These are phyloP conservation scores for Scutellaria minor DNA, from an alignment of 257 asterid genomes.

Conservation along the genomic window DNA sequence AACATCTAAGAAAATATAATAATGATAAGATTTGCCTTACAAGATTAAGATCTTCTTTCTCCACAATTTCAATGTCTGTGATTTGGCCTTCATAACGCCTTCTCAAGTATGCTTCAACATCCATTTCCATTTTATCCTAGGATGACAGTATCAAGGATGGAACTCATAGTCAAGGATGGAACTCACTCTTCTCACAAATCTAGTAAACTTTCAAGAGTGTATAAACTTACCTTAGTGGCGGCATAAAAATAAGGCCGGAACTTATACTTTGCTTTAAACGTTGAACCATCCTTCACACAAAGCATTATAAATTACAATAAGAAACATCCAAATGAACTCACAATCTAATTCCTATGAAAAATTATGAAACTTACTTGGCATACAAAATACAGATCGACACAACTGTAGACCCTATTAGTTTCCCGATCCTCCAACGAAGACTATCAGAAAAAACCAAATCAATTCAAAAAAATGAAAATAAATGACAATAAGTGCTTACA, in stretches of 20 bases:
- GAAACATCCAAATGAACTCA: slow-evolving; percentile 1
- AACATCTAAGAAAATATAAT: slow-evolving; percentile 8
- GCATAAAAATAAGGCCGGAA: slow-evolving; percentile 94
- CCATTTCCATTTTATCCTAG: slow-evolving; percentile 91
- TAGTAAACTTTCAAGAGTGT: slow-evolving; percentile 1
- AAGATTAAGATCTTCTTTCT: slow-evolving; percentile 92
- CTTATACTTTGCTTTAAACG: slow-evolving; percentile 84
- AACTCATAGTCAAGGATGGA: slow-evolving; percentile 17
- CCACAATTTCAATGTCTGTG: slow-evolving; percentile 79
- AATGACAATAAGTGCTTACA: no score
- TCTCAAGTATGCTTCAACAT: slow-evolving; percentile 91
- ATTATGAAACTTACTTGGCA: slow-evolving; percentile 68
- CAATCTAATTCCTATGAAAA: slow-evolving; percentile 18
- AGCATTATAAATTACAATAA: slow-evolving; percentile 27
- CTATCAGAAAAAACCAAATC: slow-evolving; percentile 38
- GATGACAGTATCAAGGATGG: slow-evolving; percentile 32
- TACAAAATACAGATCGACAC: slow-evolving; percentile 90
- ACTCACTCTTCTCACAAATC: slow-evolving; percentile 1
- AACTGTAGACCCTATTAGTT: slow-evolving; percentile 81
- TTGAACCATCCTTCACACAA: slow-evolving; percentile 86
- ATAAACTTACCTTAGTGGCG: slow-evolving; percentile 75
- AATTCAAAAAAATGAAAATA: neutral
- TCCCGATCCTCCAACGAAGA: slow-evolving; percentile 96
- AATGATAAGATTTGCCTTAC: slow-evolving; percentile 52
- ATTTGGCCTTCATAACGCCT: slow-evolving; percentile 92